Evolutionary conservation across 116 monocot species (phyloP), one percentile per base, ranked within the genome.

Genomic region (Thalassia testudinum): DNA sequence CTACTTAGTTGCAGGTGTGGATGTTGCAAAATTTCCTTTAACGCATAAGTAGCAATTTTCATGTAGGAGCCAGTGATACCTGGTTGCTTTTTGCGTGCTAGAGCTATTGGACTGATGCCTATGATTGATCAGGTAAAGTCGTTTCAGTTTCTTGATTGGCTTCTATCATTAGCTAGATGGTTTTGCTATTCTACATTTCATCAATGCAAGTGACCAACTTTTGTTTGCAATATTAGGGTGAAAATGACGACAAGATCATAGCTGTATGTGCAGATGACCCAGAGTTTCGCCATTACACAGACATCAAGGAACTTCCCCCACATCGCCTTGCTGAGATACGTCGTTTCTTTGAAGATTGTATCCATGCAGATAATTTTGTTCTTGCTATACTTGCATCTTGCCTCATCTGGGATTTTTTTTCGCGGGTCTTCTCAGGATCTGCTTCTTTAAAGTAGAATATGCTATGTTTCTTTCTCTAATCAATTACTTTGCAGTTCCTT

Each of bases 31-130:
- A 6, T 20, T 45, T 7, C 15, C 19, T 45, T 45, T 16, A 15
- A 45, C 45, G 40, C n/a, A n/a, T n/a, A n/a, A n/a, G n/a, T 34
- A 34, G 30, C 3, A 34, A 10, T 34, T 34, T 43, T 59, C 27
- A 12, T 62, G 37, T 50, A 87, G 87, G 87, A 87, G 59, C 87
- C 73, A 52, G 87, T 87, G 42, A 34, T 79, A n/a, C 73, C 87
- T 45, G 87, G 87, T 28, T 72, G 70, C 56, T 87, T 82, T 60
- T 67, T 87, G 22, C 82, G 87, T 52, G 87, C 87, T 11, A 75
- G 87, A 68, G 87, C 87, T 43, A 87, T 87, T 63, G 87, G 87
- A 14, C 59, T 87, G 66, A 87, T 87, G 87, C 87, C 87, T 38
- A 87, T 87, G 87, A 87, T 87, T 52, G 87, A 87, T 68, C 87